phyloP scores from a whole-genome alignment of 2,329 filamentous ascomycete species.

The Arthroderma uncinatum region DNA sequence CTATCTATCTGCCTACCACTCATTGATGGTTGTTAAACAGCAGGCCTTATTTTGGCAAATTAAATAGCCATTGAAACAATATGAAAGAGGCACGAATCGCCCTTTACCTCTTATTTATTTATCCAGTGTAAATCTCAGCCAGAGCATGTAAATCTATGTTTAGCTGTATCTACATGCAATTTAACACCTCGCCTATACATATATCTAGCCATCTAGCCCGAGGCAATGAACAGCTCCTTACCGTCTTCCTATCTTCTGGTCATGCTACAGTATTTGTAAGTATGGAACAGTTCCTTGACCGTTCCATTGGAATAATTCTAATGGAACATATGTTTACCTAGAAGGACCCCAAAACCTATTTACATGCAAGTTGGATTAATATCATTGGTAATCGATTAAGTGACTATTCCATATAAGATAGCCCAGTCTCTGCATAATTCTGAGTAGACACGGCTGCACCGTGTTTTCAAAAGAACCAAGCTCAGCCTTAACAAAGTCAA shows the following conservation, averaged over 20 bases:
- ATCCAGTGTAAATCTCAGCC: no score
- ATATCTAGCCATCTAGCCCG: conserved; percentile 14
- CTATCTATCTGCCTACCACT: neutral
- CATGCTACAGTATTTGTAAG: conserved; percentile 29
- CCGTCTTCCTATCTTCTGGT: conserved; percentile 28
- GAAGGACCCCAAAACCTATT: conserved; percentile 38
- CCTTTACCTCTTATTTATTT: neutral
- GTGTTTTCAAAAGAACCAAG: no score
- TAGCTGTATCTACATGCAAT: no score
- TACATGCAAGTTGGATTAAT: no score
- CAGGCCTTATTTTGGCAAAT: neutral
- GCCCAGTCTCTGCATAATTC: conserved; percentile 35
- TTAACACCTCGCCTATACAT: no score
- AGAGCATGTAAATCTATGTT: no score
- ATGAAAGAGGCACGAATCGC: neutral
- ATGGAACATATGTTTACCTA: conserved; percentile 35
- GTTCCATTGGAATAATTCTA: conserved; percentile 29
- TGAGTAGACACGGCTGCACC: no score
- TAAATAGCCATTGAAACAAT: neutral
- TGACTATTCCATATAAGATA: no score
- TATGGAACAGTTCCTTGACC: conserved; percentile 24
- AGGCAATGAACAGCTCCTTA: conserved; percentile 28
- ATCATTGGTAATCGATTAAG: no score
- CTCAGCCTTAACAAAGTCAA: no score
- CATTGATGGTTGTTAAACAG: neutral